Evolutionary conservation across 164 flowering plant species (phyloP).

Genomic region (Kalanchoe fedtschenkoi): DNA sequence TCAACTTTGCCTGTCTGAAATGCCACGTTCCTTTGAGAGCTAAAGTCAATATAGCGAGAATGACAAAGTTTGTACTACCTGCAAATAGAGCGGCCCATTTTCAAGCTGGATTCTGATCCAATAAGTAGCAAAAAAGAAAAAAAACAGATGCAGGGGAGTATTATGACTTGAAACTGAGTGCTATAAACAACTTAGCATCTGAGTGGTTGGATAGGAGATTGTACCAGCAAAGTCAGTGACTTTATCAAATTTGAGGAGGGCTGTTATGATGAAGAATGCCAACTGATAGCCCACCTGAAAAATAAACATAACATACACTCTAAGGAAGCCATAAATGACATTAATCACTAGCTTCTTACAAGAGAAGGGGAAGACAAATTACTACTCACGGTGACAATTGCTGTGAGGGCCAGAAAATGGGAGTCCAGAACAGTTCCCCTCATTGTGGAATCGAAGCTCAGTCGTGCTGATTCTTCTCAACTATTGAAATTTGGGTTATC

Average conservation of each 20-base stretch:
- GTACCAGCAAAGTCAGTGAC: constrained; percentile 90
- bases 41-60: constrained; percentile 67
- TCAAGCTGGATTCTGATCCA: not conserved
- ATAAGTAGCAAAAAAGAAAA: not conserved
- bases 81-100: constrained; percentile 6
- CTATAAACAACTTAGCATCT: not conserved
- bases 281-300: constrained; percentile 75
- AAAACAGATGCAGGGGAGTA: too few relatives aligned
- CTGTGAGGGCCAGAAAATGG: constrained; percentile 81
- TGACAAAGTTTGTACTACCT: constrained; percentile 85
- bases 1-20: constrained; percentile 60
- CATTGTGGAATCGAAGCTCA: constrained; percentile 26
- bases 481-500: too few relatives aligned
- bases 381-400: constrained; percentile 33
- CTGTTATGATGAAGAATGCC: constrained; percentile 70
- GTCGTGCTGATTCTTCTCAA: too few relatives aligned
- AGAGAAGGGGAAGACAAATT: not conserved
- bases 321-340: not conserved
- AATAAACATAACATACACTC: not conserved
- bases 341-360: not conserved
- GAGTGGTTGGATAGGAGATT: not conserved
- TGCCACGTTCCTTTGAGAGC: constrained; percentile 71
- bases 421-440: constrained; percentile 74
- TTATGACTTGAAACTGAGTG: too few relatives aligned
- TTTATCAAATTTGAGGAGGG: constrained; percentile 80